phyloP scores from a whole-genome alignment of 2,329 filamentous ascomycete species.

The Ophiostoma montium region DNA sequence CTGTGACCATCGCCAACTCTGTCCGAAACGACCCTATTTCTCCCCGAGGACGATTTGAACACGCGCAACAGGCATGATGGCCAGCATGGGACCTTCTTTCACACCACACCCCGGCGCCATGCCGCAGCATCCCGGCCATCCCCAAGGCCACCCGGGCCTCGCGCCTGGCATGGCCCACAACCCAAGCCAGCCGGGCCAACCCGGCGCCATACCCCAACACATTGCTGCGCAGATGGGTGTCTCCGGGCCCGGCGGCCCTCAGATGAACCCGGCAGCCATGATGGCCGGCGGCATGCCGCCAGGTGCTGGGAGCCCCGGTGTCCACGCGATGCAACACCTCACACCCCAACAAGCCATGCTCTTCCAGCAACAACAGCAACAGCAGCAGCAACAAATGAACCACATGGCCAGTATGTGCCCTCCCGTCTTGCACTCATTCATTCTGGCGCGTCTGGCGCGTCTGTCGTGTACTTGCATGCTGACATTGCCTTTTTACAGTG shows the following conservation, averaged over 20 bases:
- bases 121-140: constrained; percentile 55
- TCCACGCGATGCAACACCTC: constrained; percentile 59
- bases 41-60: not conserved
- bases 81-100: constrained; percentile 50
- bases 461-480: not conserved
- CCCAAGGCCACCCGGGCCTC: constrained; percentile 46
- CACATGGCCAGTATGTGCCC: constrained; percentile 21
- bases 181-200: constrained; percentile 54
- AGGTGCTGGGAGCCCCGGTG: constrained; percentile 42
- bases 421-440: not conserved
- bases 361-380: constrained; percentile 33
- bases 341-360: constrained; percentile 46
- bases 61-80: constrained; percentile 45
- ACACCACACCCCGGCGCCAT: constrained; percentile 55
- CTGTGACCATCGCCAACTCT: not conserved
- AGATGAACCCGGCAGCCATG: constrained; percentile 59
- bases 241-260: constrained; percentile 54
- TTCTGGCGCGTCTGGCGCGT: not conserved
- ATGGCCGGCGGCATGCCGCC: constrained; percentile 62
- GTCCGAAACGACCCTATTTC: not conserved
- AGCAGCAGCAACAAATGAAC: constrained; percentile 29
- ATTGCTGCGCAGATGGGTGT: constrained; percentile 52
- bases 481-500: not conserved
- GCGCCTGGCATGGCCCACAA: constrained; percentile 51
- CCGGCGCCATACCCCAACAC: constrained; percentile 52